phyloP scores from a whole-genome alignment of 306 rosid species.

The Heteromeles arbutifolia region DNA sequence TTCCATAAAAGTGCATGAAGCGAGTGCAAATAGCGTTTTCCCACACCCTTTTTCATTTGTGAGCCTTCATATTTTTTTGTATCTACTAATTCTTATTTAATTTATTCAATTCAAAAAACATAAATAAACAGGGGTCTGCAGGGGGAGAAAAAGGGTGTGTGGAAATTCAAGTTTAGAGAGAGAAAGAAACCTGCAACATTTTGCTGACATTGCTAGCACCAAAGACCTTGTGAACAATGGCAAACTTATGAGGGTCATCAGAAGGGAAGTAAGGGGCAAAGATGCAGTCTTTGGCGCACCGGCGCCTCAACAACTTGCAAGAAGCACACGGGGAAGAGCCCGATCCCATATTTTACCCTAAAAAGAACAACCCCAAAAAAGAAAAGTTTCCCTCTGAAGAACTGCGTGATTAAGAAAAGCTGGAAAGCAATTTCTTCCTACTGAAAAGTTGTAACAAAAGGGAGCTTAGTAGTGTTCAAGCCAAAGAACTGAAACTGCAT shows the following conservation, averaged over 20 bases:
- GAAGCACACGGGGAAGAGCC: slow-evolving; percentile 78
- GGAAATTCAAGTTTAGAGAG: background rate
- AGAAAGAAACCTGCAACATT: slow-evolving; percentile 51
- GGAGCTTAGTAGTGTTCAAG: slow-evolving; percentile 12
- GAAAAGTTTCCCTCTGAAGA: background rate
- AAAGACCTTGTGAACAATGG: slow-evolving; percentile 83
- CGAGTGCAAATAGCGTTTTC: background rate
- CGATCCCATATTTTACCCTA: slow-evolving; percentile 35
- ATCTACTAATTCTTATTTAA: background rate
- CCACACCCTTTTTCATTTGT: background rate
- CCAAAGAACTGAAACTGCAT: slow-evolving; percentile 19
- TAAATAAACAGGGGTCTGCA: background rate
- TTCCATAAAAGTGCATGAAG: background rate
- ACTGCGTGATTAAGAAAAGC: background rate
- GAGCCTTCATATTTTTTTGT: background rate
- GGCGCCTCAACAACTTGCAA: slow-evolving; percentile 76
- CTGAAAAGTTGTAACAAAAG: background rate
- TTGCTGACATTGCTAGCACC: slow-evolving; percentile 89
- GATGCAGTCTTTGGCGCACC: slow-evolving; percentile 68
- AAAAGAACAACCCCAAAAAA: background rate
- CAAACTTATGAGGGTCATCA: slow-evolving; percentile 64
- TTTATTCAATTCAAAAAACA: background rate
- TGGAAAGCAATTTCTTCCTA: background rate
- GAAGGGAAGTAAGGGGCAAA: slow-evolving; percentile 81
- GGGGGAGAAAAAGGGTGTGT: background rate